Conservation (phyloP, 768 basidiomycete genomes). For the Rhodotorula graminis region DNA sequence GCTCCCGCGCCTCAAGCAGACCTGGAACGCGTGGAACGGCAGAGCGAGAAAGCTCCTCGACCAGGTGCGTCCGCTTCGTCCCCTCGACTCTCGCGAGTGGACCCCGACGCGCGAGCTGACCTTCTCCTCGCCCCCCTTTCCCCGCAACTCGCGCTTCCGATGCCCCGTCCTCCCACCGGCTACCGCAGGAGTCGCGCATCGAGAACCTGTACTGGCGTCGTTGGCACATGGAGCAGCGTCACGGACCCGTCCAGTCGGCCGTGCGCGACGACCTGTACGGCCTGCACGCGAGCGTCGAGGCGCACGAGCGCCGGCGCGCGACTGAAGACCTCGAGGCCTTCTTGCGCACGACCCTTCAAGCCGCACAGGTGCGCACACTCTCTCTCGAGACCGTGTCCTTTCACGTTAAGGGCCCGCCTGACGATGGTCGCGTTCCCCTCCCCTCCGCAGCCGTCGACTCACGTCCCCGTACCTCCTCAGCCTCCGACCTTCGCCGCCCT, state of each 20-base stretch:
- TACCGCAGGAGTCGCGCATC: conserved; percentile 26
- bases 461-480: not conserved
- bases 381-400: too few species aligned
- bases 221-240: conserved; percentile 33
- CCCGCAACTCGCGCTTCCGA: not conserved
- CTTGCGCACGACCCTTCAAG: conserved; percentile 24
- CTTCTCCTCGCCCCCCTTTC: not conserved
- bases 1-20: not conserved
- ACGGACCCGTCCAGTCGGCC: not conserved
- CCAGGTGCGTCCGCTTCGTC: conserved; percentile 1
- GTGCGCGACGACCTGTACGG: not conserved
- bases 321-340: conserved; percentile 30
- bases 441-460: conserved; percentile 6
- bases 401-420: not conserved
- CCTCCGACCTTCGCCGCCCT: conserved; percentile 11
- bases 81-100: not conserved
- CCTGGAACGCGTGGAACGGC: conserved; percentile 31
- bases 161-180: not conserved
- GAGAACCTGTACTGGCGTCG: conserved; percentile 36
- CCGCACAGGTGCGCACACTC: conserved; percentile 11
- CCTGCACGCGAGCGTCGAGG: conserved; percentile 8
- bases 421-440: not conserved
- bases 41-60: conserved; percentile 15
- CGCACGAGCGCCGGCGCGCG: conserved; percentile 12
- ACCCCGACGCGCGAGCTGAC: not conserved